Evolutionary conservation across 306 rosid species (phyloP).

Genomic region (Glycine tomentella): DNA sequence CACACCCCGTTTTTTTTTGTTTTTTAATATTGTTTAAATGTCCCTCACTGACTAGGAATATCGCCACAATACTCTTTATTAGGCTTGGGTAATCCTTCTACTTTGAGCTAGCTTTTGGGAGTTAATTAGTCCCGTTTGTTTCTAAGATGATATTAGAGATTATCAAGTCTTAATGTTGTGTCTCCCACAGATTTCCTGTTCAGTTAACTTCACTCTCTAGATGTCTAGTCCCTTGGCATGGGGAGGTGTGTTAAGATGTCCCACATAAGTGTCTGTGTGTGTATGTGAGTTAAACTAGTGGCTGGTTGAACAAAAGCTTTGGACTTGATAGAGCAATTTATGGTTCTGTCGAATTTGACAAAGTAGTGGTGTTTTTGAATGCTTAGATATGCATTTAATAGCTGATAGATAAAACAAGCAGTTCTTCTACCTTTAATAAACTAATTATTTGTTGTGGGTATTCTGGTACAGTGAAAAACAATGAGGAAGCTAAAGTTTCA

Average conservation of each 20-base stretch:
- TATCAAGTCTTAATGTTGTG: no score
- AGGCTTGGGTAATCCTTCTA: background rate
- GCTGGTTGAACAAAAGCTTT: background rate
- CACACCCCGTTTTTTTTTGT: background rate
- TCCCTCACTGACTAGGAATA: background rate
- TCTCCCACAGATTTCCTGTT: background rate
- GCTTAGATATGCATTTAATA: no score
- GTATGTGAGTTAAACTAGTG: background rate
- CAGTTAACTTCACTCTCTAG: background rate
- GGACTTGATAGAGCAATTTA: background rate
- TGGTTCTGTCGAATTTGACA: background rate
- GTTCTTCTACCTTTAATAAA: background rate
- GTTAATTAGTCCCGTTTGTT: slow-evolving; percentile 2
- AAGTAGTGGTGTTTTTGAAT: background rate
- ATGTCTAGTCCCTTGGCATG: background rate
- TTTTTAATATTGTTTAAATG: background rate
- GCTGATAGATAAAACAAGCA: background rate
- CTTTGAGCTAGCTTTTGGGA: background rate
- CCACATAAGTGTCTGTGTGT: background rate
- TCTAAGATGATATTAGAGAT: background rate
- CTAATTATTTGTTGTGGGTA: background rate
- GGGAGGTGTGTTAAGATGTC: background rate
- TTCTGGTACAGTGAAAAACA: slow-evolving; percentile 45
- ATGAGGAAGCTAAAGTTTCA: slow-evolving; percentile 86
- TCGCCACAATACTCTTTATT: background rate